These are phyloP conservation scores for Stereocaulon alpinum DNA, from an alignment of 495 filamentous ascomycete species.

Conservation along the genomic window DNA sequence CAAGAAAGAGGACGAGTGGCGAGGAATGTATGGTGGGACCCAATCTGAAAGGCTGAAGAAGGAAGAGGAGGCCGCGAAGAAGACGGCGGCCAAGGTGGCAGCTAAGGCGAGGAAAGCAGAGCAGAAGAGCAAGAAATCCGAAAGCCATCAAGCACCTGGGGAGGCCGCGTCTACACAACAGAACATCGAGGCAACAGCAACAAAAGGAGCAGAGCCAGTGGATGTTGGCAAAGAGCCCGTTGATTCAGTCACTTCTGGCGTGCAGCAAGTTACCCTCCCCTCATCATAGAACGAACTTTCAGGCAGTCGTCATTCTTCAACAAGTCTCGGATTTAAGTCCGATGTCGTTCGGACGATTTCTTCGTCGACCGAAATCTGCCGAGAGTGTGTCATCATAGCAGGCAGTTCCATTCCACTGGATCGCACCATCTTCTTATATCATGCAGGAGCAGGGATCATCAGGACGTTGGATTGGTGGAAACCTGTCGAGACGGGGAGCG, in stretches of 20 bases:
- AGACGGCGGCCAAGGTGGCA: slow-evolving; percentile 43
- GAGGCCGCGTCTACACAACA: slow-evolving; percentile 32
- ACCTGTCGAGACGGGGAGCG: slow-evolving; percentile 1
- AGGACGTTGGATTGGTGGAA: not conserved
- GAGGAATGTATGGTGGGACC: slow-evolving; percentile 65
- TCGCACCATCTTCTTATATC: not conserved
- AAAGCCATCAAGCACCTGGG: slow-evolving; percentile 28
- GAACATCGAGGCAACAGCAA: slow-evolving; percentile 35
- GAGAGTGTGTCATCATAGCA: not conserved
- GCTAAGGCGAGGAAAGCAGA: slow-evolving; percentile 48
- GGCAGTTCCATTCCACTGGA: not conserved
- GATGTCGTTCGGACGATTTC: not conserved
- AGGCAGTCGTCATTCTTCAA: not conserved
- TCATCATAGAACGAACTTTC: slow-evolving; percentile 20
- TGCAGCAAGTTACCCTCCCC: slow-evolving; percentile 30
- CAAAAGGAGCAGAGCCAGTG: slow-evolving; percentile 20
- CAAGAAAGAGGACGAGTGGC: slow-evolving; percentile 76
- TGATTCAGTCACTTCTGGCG: slow-evolving; percentile 32
- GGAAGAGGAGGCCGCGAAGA: slow-evolving; percentile 55
- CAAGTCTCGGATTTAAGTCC: not conserved
- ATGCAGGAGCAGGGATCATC: not conserved
- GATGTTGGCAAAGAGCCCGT: slow-evolving; percentile 25
- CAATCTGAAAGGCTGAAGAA: slow-evolving; percentile 51
- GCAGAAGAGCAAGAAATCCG: slow-evolving; percentile 46
- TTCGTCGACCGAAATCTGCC: not conserved